phyloP scores from a whole-genome alignment of 1,284 basidiomycete species.

The Sanghuangporus sanghuang region DNA sequence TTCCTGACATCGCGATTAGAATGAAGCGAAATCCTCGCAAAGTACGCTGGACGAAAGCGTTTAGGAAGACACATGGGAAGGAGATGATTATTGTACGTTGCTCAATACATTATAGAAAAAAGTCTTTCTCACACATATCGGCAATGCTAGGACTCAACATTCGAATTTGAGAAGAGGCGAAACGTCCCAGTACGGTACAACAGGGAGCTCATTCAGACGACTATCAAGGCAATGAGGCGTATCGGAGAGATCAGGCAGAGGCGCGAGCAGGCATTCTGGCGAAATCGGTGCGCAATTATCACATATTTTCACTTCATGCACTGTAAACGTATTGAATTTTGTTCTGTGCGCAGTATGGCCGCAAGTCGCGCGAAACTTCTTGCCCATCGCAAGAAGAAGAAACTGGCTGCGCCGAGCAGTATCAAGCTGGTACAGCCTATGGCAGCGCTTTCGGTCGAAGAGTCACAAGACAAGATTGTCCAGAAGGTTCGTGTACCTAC shows the following conservation, averaged over 20 bases:
- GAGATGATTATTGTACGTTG: conserved; percentile 95
- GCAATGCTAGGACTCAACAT: conserved; percentile 83
- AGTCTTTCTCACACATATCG: not conserved
- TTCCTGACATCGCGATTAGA: conserved; percentile 37
- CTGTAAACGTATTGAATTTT: not conserved
- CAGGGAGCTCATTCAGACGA: conserved; percentile 89
- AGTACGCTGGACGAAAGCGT: conserved; percentile 99
- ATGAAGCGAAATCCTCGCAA: conserved; percentile 99
- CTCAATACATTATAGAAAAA: not conserved
- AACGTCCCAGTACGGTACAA: conserved; percentile 98
- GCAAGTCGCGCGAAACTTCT: conserved; percentile 67
- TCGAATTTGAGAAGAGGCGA: conserved; percentile 99
- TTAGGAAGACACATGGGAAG: conserved; percentile 97
- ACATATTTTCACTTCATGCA: not conserved
- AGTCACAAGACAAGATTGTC: conserved; percentile 42
- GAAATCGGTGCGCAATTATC: conserved; percentile 62
- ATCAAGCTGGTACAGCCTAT: conserved; percentile 73
- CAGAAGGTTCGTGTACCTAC: conserved; percentile 80
- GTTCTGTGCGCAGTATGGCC: conserved; percentile 61
- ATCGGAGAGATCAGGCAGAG: conserved; percentile 89
- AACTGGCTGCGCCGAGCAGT: conserved; percentile 50
- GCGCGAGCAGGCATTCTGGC: conserved; percentile 97
- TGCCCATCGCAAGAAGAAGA: conserved; percentile 57
- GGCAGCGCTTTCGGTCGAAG: conserved; percentile 36
- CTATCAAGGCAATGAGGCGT: conserved; percentile 97